Base-by-base conservation (phyloP, 1,284 basidiomycete species). In the Apiotrichum siamense region DNA sequence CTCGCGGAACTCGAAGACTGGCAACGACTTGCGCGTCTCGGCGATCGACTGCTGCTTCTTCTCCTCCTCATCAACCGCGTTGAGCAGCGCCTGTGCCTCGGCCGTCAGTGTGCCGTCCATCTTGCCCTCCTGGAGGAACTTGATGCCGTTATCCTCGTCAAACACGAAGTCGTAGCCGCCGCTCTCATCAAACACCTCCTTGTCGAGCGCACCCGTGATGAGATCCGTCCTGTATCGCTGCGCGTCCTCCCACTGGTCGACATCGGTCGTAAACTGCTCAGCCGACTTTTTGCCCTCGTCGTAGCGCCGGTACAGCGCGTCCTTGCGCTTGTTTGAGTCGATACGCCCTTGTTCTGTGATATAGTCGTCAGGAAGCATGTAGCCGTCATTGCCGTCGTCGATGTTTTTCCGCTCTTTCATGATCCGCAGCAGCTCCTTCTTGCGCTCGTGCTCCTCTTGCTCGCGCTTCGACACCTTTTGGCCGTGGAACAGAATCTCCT, bases 261-360 rank as follows among this genome's bases (percentile, higher is more conserved):
- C 83, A 64, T 99, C 96, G 2, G 93, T 97, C 15, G 89, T 83
- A 68, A 97, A 97, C 63, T 92, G 85, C 65, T 88, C 88, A 56
- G 88, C 87, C 67, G 67, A 67, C 54, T 97, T 94, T 66, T 78
- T 77, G 27, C 85, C 86, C 54, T 98, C 94, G 67, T 94, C 88
- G 68, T 97, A 97, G 29, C 96, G 86, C 63, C 90, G 83, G 70
- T 97, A 97, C 44, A 99, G 75, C 0, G 88, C 92, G 61, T 87
- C 86, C 69, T 94, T 84, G 70, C 97, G 94, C 76, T 91, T 93
- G 77, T 96, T 93, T 74, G 84, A 86, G 79, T 98, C 93, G 56
- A 98, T 88, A 73, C 92, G 94, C n/a, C 96, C 96, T 71, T 97
- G 90, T 66, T 97, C 94, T 0, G 94, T 98, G 64, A 97, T 81